These are phyloP conservation scores for Lolium rigidum DNA, from an alignment of 176 grass and related monocot genomes.

Conservation along the genomic window DNA sequence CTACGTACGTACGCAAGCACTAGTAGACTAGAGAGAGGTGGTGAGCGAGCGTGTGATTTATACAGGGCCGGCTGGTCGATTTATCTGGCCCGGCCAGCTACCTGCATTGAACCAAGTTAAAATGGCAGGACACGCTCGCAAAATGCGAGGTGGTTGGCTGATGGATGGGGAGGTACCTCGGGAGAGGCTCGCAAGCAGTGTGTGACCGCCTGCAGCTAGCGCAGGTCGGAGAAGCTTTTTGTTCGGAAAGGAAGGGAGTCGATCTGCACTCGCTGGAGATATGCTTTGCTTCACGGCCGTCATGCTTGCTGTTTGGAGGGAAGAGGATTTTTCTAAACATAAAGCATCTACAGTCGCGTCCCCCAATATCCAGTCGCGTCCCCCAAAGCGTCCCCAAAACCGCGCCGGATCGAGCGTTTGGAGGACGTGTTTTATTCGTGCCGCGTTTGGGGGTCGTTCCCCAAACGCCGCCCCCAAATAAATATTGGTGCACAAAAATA, in stretches of 20 bases:
- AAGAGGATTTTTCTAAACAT: neutral
- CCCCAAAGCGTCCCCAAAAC: no score
- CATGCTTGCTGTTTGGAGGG: neutral
- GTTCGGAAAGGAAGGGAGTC: neutral
- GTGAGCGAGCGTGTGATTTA: neutral
- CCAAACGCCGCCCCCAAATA: no score
- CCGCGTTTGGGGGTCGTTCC: no score
- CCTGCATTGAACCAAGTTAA: neutral
- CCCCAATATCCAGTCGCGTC: no score
- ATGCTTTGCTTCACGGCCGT: neutral
- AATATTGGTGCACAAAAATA: no score
- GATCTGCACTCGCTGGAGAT: neutral
- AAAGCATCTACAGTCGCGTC: no score
- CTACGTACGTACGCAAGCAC: neutral
- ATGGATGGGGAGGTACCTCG: conserved; percentile 5
- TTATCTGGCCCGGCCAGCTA: neutral
- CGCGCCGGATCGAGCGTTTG: no score
- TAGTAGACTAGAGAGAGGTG: neutral
- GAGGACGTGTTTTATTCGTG: no score
- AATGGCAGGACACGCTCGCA: conserved; percentile 26
- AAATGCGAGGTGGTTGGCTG: conserved; percentile 57
- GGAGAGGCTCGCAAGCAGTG: neutral
- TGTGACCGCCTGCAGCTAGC: neutral
- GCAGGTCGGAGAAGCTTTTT: neutral
- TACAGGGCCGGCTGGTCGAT: neutral